Conservation (phyloP, 306 rosid species). For the Fagus crenata region DNA sequence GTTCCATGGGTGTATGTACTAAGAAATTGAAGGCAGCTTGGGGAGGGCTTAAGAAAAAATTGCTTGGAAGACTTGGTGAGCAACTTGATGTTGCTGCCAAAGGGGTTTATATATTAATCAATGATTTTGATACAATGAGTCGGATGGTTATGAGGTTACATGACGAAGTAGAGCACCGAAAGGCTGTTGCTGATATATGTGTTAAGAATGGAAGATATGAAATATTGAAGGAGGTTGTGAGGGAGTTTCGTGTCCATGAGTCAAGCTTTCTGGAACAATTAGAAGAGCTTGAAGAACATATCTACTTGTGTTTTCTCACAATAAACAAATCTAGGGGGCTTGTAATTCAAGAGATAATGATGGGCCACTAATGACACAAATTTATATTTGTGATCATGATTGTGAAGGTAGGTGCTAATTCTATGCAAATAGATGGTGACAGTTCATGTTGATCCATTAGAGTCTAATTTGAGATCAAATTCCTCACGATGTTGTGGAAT, state of each 20-base stretch:
- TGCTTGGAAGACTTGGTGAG: constrained; percentile 29
- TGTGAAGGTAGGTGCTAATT: not conserved
- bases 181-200: constrained; percentile 50
- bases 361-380: not conserved
- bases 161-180: constrained; percentile 70
- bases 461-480: not conserved
- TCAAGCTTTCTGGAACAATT: constrained; percentile 53
- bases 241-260: constrained; percentile 48
- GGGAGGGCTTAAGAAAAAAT: not conserved
- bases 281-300: constrained; percentile 77
- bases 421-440: too few relatives aligned
- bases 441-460: not conserved
- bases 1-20: constrained; percentile 36
- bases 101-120: constrained; percentile 60
- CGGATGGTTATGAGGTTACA: constrained; percentile 66
- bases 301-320: constrained; percentile 76
- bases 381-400: not conserved
- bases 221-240: constrained; percentile 50
- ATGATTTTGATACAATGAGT: constrained; percentile 74
- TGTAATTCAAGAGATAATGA: constrained; percentile 51
- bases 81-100: constrained; percentile 67
- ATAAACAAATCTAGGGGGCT: constrained; percentile 72
- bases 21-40: constrained; percentile 35
- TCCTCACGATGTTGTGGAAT: not conserved
- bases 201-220: constrained; percentile 51